A percentile compares a stretch with the other conserved stretches of the same genome.
phyloP scores from a whole-genome alignment of 1,284 basidiomycete genomes.

The Sanghuangporus weigelae region DNA sequence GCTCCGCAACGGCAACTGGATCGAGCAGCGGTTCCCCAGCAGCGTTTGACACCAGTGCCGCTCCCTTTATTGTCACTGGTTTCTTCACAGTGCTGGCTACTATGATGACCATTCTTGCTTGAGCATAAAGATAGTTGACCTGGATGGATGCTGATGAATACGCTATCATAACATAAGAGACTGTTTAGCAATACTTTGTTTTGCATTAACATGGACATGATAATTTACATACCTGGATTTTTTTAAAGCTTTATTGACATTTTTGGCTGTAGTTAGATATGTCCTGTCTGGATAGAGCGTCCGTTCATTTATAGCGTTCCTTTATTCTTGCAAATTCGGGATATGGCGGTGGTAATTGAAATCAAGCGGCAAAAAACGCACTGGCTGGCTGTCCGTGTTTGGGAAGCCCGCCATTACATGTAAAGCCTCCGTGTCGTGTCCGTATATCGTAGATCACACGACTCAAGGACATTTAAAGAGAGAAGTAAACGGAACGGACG shows the following conservation, averaged over 20 bases:
- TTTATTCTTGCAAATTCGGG: background rate
- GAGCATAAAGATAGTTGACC: background rate
- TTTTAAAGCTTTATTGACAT: background rate
- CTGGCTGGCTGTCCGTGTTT: too few relatives aligned
- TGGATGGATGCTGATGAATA: background rate
- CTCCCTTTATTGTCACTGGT: conserved; percentile 12
- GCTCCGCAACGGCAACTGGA: background rate
- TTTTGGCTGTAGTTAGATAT: conserved; percentile 7
- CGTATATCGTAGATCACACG: too few relatives aligned
- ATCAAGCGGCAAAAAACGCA: too few relatives aligned
- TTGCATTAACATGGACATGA: background rate
- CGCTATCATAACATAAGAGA: background rate
- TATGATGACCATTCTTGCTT: conserved; percentile 16
- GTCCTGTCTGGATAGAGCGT: background rate
- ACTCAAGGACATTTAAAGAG: too few relatives aligned
- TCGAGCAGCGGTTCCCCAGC: background rate
- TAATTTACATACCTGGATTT: background rate
- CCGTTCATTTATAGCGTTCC: background rate
- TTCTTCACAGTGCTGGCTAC: conserved; percentile 12
- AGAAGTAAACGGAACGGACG: too few relatives aligned
- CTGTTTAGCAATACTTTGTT: background rate
- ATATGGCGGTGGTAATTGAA: too few relatives aligned
- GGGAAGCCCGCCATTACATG: too few relatives aligned
- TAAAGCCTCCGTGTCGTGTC: too few relatives aligned
- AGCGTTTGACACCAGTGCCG: conserved; percentile 3